Evolutionary conservation across 2,329 filamentous ascomycete species (phyloP), one percentile per base, ranked within the genome.

Genomic region (Podosphaera xanthii): DNA sequence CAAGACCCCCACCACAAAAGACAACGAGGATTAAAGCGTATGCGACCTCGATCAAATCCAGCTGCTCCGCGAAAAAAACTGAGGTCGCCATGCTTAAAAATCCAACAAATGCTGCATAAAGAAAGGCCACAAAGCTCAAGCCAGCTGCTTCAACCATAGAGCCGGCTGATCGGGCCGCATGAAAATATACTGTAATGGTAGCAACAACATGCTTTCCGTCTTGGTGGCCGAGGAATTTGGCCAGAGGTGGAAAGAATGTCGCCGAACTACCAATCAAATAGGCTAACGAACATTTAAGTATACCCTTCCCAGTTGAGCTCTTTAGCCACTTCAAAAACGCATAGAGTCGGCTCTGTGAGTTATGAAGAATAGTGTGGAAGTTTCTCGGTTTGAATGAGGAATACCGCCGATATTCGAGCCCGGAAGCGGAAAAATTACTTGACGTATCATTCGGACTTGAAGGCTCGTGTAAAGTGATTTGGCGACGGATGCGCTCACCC

Each of bases 171-270:
- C 91, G 78, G 4, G 88, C 87, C 3, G 91, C 89, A 69, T 96
- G 89, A 67, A 96, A 97, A 68, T 95, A 97, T 9, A 96, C 90
- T 0, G 88, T 94, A 60, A 96, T 81, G 1, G 91, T 96, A 38
- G 89, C 89, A 58, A 95, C 88, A 67, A 95, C 83, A 71, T 96
- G 91, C 69, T 96, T 96, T 57, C 88, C 88, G 71, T 95, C 90
- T 67, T 89, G 85, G 63, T 83, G 62, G 77, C 91, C 91, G 14
- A 96, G 75, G 60, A 89, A 79, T 6, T 76, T 73, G 14, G 88
- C 83, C 59, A 95, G 76, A 2, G 78, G 77, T 2, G 83, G 79
- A 62, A 87, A 82, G 66, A 95, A 92, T 0, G 90, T 96, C 42
- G 84, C 88, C 70, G 94, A 74, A 64, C 87, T 94, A 22, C 87